Base-by-base conservation (phyloP, 345 rosid genomes). In the Sisymbrium altissimum region DNA sequence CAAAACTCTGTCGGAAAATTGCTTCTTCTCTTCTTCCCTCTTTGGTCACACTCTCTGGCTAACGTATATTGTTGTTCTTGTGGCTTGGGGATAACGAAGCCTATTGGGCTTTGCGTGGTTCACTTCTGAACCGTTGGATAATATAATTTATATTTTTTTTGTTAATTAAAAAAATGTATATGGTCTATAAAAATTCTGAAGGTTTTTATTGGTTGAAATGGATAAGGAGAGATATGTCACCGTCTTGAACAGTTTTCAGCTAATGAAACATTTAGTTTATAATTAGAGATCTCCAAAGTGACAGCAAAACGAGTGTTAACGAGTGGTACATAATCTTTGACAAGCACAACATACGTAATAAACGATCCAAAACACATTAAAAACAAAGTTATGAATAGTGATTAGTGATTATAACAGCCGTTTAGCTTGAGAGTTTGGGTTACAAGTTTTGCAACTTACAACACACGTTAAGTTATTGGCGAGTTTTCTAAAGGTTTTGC, bases 21-120 rank as follows among this genome's bases (percentile, higher is more conserved):
- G 2, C 25, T 23, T 23, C 25, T 3, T 23, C 25, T 23, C 25
- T 23, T 23, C 25, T 3, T 1, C 25, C 25, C 25, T 1, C 25
- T 23, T 23, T 23, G 25, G 25, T 23, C 25, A 23, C 64, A 17
- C 63, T 58, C 21, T 19, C 14, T 11, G 61, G 72, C 43, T 74
- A 58, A 46, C n/a, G 63, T 61, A 40, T 48, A 30, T 46, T n/a
- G 40, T 11, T 19, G 18, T 23, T 23, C 63, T n/a, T 59, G 21
- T 53, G 57, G 85, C 53, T 55, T 48, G 38, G 68, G 40, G 81
- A 76, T 82, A 76, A 72, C 59, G 76, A 79, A 41, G 73, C 75
- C 74, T 58, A 65, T 57, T 44, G 54, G 71, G 71, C 59, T 64
- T 6, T 14, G 70, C 70, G 79, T 76, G 70, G 80, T 64, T 71